Evolutionary conservation across 2,329 filamentous ascomycete species (phyloP).

Genomic region (Teratosphaeria zuluensis): DNA sequence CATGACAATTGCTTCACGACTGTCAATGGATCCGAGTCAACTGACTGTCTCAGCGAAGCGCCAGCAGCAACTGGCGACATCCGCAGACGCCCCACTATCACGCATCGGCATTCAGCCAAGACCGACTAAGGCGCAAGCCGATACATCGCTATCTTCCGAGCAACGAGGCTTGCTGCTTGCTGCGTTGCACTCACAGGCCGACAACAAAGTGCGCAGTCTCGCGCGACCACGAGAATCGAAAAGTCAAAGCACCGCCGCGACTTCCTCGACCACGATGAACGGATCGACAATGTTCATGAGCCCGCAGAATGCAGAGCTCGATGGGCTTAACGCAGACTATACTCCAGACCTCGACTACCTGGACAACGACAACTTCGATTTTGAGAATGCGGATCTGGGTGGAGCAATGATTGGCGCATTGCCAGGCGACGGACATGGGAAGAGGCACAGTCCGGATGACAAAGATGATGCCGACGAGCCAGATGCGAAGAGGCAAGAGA

Average conservation of each 20-base stretch:
- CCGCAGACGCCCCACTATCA: background rate
- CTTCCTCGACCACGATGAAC: conserved; percentile 12
- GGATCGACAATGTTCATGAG: conserved; percentile 18
- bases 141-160: conserved; percentile 29
- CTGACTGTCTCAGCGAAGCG: background rate
- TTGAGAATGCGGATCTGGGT: conserved; percentile 51
- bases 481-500: conserved; percentile 68
- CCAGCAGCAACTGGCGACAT: background rate
- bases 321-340: conserved; percentile 21
- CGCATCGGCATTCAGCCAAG: conserved; percentile 2
- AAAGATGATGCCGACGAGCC: conserved; percentile 41
- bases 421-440: conserved; percentile 40
- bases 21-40: background rate
- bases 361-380: conserved; percentile 68
- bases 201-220: conserved; percentile 15
- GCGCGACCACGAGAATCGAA: background rate
- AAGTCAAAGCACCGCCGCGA: background rate
- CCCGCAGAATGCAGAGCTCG: conserved; percentile 17
- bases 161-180: conserved; percentile 37
- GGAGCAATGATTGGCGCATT: conserved; percentile 65
- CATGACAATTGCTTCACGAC: background rate
- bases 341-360: conserved; percentile 80
- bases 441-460: conserved; percentile 6
- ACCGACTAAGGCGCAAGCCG: conserved; percentile 4
- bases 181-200: conserved; percentile 35